Evolutionary conservation across 306 rosid species (phyloP), one percentile per base, ranked within the genome.

Genomic region (Sechiopsis laciniata): DNA sequence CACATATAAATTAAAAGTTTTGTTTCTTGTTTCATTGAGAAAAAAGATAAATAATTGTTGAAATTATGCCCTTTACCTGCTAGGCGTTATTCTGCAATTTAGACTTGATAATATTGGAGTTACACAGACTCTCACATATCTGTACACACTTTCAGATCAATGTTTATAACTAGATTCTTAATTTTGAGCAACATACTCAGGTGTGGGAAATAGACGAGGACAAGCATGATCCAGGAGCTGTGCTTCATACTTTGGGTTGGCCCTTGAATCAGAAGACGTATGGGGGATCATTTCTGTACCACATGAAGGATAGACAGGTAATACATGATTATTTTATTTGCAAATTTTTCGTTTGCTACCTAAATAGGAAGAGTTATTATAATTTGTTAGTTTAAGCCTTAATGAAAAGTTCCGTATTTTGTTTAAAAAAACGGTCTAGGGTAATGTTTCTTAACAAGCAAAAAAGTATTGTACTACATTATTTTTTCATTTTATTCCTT

Each of bases 211-310:
- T 93, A 85, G 89, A 90, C 29, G 88, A 84, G 80, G 78, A 61
- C 73, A 93, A 87, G 55, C 98, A 93, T 77, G 79, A 86, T 63
- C 97, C 96, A 54, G 98, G 98, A 56, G 78, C 87, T 26, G 94
- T 93, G 82, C 76, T 93, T 77, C 98, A 93, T 83, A 93, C 97
- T 12, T 63, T 93, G 77, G 98, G 98, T 71, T 93, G 97, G 97
- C 98, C 98, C 62, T 75, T 93, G 82, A 90, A 93, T 84, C 86
- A 58, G 78, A 90, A 88, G 80, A 90, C 98, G 60, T 93, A 93
- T 29, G 98, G 98, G 35, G 98, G 98, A 74, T 93, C 98, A 60
- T 93, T 93, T 87, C 76, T 93, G 71, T 93, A 93, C 81, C 98
- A 93, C 90, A 91, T 93, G 96, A 85, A 87, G 51, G 90, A 93